phyloP scores from a whole-genome alignment of 768 basidiomycete species.

The Lentinus brumalis region DNA sequence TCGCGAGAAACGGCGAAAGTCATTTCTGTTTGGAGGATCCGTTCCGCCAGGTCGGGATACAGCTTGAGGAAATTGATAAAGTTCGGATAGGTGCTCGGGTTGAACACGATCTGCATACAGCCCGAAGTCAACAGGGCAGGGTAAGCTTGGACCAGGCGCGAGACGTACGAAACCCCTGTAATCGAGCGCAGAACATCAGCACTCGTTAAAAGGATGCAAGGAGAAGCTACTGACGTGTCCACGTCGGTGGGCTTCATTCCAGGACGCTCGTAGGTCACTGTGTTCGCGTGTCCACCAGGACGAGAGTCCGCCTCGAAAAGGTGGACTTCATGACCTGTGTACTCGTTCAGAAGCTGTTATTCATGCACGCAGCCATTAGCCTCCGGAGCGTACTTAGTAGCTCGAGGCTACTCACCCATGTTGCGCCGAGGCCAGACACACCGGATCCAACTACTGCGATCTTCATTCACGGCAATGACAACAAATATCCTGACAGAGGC shows the following conservation, averaged over 20 bases:
- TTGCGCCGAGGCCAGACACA: slow-evolving; percentile 75
- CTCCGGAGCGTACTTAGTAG: no score
- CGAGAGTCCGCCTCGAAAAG: slow-evolving; percentile 69
- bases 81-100: slow-evolving; percentile 77
- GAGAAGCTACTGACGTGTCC: slow-evolving; percentile 58
- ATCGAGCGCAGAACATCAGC: neutral
- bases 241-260: slow-evolving; percentile 51
- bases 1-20: slow-evolving; percentile 79
- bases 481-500: no score
- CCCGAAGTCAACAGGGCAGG: neutral
- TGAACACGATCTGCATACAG: slow-evolving; percentile 65
- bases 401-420: slow-evolving; percentile 53
- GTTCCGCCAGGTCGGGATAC: slow-evolving; percentile 42
- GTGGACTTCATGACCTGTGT: slow-evolving; percentile 74
- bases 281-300: slow-evolving; percentile 79
- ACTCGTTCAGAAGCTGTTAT: slow-evolving; percentile 65
- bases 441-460: slow-evolving; percentile 79
- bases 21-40: slow-evolving; percentile 66
- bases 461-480: slow-evolving; percentile 19
- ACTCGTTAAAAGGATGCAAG: neutral
- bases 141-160: neutral
- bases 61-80: slow-evolving; percentile 67
- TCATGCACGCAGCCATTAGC: no score
- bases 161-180: slow-evolving; percentile 58
- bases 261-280: slow-evolving; percentile 53